Evolutionary conservation across 176 grass and related monocot genomes (phyloP), one percentile per base, ranked within the genome.

Genomic region (Lolium rigidum): DNA sequence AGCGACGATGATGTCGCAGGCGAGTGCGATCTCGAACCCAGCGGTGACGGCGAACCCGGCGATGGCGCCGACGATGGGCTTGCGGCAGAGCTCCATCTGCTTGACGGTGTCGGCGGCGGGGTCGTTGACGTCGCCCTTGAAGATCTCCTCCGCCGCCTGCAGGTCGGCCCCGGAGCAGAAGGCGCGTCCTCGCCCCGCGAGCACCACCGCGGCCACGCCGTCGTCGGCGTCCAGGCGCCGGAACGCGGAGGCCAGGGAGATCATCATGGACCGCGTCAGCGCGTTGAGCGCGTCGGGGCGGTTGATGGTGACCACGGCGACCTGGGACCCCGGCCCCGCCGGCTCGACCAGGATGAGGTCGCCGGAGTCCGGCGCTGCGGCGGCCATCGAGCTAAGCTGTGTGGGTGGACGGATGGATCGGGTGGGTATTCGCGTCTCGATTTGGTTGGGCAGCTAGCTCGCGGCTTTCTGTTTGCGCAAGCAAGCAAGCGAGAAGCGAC

Each of bases 81-180:
- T 98, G 8, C 79, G 84, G 88, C 91, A 98, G 63, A 68, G 84
- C 62, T 95, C 90, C 90, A 98, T 95, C 84, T 87, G 87, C 9
- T 31, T 80, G n/a, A 98, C 93, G 38, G 91, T 78, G 76, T 98
- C 60, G 20, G 91, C 77, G 15, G 87, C 72, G 21, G 72, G 81
- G 68, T 98, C 96, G 75, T 94, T 95, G 41, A 98, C 96, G 70
- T 98, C 91, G 18, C 90, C 93, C 90, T 98, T 98, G 93, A 98
- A 98, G 77, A 98, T 93, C 80, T 91, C 85, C 86, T 89, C 93
- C 26, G 93, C 96, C 20, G 93, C 91, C 18, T 86, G 88, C 44
- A 98, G 88, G 77, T 98, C 96, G 18, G 95, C 93, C 68, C 96
- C 96, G 57, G 96, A 90, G 89, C 96, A 98, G 91, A 98, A 98